Conservation (phyloP, 2,329 filamentous ascomycete genomes). For the Sporothrix pseudoabietina region DNA sequence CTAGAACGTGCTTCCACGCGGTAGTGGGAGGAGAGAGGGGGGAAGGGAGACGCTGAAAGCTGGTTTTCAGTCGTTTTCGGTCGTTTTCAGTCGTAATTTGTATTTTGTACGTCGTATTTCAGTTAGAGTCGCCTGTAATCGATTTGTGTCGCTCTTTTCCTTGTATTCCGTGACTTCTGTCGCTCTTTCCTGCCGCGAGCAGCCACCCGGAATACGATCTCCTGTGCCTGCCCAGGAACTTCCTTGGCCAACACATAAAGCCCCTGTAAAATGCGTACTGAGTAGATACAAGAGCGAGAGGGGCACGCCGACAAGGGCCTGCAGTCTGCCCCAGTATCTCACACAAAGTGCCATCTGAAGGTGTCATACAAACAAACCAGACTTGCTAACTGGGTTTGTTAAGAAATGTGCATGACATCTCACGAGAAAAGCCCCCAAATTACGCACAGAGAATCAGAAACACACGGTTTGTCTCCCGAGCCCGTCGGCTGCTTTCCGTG, state of each 20-base stretch:
- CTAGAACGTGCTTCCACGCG: neutral
- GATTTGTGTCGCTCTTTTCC: neutral
- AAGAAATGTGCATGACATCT: neutral
- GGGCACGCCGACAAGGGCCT: neutral
- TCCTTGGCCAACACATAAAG: neutral
- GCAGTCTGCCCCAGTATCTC: neutral
- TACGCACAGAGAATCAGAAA: neutral
- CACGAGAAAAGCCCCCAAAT: conserved; percentile 8
- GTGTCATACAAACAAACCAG: neutral
- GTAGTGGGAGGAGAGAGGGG: no score
- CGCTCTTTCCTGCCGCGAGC: neutral
- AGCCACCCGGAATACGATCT: neutral
- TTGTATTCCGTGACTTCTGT: neutral
- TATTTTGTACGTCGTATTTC: neutral
- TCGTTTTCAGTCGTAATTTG: neutral
- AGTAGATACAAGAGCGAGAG: neutral
- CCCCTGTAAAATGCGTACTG: neutral
- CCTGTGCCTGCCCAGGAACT: conserved; percentile 16
- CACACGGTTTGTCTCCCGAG: neutral
- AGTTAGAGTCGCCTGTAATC: neutral
- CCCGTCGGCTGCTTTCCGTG: neutral
- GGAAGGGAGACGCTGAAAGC: neutral
- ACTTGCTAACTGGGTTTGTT: no score
- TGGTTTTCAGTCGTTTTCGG: neutral
- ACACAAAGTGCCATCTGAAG: neutral